Conservation (phyloP, 768 basidiomycete genomes). For the Hericium erinaceus region DNA sequence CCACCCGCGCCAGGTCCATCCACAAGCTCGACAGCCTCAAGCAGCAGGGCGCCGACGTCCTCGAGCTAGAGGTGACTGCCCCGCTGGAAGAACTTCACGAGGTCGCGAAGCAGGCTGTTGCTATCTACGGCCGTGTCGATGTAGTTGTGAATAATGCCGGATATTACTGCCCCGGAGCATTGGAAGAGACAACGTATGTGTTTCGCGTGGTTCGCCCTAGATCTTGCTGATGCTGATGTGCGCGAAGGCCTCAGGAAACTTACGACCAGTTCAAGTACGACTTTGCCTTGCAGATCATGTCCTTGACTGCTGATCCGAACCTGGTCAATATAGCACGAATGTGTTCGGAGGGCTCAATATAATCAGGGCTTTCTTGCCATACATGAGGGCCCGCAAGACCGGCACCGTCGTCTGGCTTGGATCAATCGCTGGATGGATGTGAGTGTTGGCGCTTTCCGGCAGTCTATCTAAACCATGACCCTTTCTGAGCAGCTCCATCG, state of each 20-base stretch:
- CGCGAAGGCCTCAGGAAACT: slow-evolving; percentile 15
- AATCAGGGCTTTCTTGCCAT: slow-evolving; percentile 13
- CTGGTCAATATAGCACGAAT: slow-evolving; percentile 5
- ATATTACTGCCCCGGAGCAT: slow-evolving; percentile 7
- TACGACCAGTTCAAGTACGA: slow-evolving; percentile 13
- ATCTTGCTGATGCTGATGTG: not conserved
- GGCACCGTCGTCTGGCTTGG: slow-evolving; percentile 15
- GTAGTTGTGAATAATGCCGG: slow-evolving; percentile 13
- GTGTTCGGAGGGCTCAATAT: slow-evolving; percentile 14
- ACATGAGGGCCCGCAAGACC: slow-evolving; percentile 13
- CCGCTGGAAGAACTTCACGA: slow-evolving; percentile 10
- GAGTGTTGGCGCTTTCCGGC: not conserved
- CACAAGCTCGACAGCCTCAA: slow-evolving; percentile 23
- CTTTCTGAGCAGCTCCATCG: not conserved
- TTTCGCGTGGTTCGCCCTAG: not conserved
- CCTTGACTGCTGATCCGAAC: not conserved
- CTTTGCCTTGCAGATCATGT: no score
- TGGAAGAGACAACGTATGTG: slow-evolving; percentile 15
- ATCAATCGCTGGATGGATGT: slow-evolving; percentile 9
- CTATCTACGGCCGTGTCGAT: slow-evolving; percentile 13
- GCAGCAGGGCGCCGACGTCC: slow-evolving; percentile 16
- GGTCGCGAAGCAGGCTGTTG: slow-evolving; percentile 15
- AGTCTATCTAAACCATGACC: not conserved
- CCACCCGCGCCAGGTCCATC: slow-evolving; percentile 5
- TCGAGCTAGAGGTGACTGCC: slow-evolving; percentile 20